These are phyloP conservation scores for Pseudopyrenochaeta lycopersici DNA, from an alignment of 2,329 filamentous ascomycete genomes.

Conservation along the genomic window DNA sequence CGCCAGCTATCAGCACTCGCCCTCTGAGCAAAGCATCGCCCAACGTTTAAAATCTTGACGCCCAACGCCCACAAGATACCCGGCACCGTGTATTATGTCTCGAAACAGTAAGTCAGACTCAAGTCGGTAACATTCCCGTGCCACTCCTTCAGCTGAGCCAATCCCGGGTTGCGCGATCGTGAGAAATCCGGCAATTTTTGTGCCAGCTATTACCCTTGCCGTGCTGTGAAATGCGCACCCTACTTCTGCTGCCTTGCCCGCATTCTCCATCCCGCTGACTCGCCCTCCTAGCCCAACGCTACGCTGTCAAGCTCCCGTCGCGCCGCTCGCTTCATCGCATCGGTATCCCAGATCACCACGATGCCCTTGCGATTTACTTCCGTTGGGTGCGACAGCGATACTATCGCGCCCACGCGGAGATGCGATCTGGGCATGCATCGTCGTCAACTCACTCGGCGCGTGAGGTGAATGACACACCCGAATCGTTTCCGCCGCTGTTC, in stretches of 20 bases:
- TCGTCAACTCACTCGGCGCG: neutral
- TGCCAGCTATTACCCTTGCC: neutral
- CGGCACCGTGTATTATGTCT: conserved; percentile 9
- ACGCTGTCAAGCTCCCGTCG: conserved; percentile 7
- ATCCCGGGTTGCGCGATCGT: neutral
- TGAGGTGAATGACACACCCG: neutral
- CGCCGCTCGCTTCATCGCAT: conserved; percentile 25
- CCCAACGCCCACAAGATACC: neutral
- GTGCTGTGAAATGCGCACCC: conserved; percentile 1
- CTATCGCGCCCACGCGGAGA: conserved; percentile 7
- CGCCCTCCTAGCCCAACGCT: conserved; percentile 1
- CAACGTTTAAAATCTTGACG: neutral
- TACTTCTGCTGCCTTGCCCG: neutral
- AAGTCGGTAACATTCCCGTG: neutral
- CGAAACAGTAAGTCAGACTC: conserved; percentile 8
- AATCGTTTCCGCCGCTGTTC: neutral
- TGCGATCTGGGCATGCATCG: neutral
- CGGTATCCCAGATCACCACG: conserved; percentile 30
- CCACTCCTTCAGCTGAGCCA: neutral
- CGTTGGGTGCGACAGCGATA: conserved; percentile 29
- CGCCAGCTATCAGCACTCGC: neutral
- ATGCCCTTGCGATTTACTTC: conserved; percentile 33
- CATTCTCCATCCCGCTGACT: neutral
- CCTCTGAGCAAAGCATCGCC: neutral
- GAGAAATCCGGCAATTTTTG: no score